A percentile compares a stretch with the other conserved stretches of the same genome.
phyloP scores from a whole-genome alignment of 2,329 filamentous ascomycete genomes.

The Clonostachys rhizophaga region DNA sequence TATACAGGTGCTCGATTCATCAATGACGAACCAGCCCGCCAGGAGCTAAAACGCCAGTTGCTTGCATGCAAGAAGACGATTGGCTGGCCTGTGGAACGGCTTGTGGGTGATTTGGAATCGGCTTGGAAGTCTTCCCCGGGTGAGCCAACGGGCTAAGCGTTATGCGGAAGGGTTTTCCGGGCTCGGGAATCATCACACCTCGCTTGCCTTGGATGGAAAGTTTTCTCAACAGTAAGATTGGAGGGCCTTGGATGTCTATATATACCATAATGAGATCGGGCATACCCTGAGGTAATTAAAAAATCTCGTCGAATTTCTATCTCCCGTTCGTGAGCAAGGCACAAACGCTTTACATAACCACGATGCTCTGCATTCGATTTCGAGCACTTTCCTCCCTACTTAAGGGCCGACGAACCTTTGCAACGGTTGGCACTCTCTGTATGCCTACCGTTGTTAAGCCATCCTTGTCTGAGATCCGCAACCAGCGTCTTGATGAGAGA shows the following conservation, averaged over 20 bases:
- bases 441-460: constrained; percentile 18
- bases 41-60: constrained; percentile 23
- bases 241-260: too few relatives aligned
- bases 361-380: background rate
- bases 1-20: constrained; percentile 22
- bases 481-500: constrained; percentile 28
- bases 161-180: background rate
- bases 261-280: too few relatives aligned
- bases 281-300: background rate
- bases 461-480: constrained; percentile 32
- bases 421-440: background rate
- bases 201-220: too few relatives aligned
- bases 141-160: background rate
- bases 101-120: constrained; percentile 22
- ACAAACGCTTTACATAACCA: background rate
- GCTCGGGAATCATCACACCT: background rate
- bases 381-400: background rate
- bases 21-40: constrained; percentile 10
- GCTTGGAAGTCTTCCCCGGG: background rate
- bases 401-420: background rate
- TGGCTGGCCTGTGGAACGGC: constrained; percentile 31
- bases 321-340: background rate
- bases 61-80: constrained; percentile 23
- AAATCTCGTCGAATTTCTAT: background rate
- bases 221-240: too few relatives aligned